These are phyloP conservation scores for Cordyceps tenuipes DNA, from an alignment of 2,329 filamentous ascomycete species.

Conservation along the genomic window DNA sequence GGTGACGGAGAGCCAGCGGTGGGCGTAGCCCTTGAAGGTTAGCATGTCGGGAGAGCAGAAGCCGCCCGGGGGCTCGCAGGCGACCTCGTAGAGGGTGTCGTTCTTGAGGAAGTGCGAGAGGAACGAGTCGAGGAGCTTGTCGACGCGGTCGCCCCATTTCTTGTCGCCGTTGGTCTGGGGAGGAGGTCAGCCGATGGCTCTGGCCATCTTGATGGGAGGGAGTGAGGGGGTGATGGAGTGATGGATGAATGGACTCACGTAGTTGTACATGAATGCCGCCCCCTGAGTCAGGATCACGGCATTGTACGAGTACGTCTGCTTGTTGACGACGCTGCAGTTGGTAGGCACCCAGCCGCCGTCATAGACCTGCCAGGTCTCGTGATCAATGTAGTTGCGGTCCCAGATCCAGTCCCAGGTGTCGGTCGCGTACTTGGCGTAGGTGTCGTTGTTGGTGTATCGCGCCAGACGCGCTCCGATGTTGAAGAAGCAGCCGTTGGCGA, in stretches of 20 bases:
- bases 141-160: constrained; percentile 23
- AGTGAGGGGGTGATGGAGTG: too few species aligned
- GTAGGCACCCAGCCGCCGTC: constrained; percentile 51
- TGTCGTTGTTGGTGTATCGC: constrained; percentile 57
- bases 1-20: constrained; percentile 55
- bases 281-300: constrained; percentile 55
- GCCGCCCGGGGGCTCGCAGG: constrained; percentile 49
- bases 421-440: constrained; percentile 55
- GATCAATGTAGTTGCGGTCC: constrained; percentile 48
- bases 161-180: constrained; percentile 9
- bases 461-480: constrained; percentile 61
- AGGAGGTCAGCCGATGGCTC: too few species aligned
- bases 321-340: constrained; percentile 54
- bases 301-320: constrained; percentile 60
- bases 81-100: constrained; percentile 54
- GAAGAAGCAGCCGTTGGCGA: constrained; percentile 57
- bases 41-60: constrained; percentile 64
- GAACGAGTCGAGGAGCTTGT: constrained; percentile 45
- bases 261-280: constrained; percentile 61
- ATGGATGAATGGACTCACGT: constrained; percentile 31
- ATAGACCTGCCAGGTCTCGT: constrained; percentile 51
- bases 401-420: constrained; percentile 56
- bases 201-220: neutral
- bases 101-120: constrained; percentile 46
- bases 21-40: constrained; percentile 63